A percentile compares a stretch with the other conserved stretches of the same genome.
phyloP scores from a whole-genome alignment of 768 basidiomycete genomes.

The Termitomyces sp. region DNA sequence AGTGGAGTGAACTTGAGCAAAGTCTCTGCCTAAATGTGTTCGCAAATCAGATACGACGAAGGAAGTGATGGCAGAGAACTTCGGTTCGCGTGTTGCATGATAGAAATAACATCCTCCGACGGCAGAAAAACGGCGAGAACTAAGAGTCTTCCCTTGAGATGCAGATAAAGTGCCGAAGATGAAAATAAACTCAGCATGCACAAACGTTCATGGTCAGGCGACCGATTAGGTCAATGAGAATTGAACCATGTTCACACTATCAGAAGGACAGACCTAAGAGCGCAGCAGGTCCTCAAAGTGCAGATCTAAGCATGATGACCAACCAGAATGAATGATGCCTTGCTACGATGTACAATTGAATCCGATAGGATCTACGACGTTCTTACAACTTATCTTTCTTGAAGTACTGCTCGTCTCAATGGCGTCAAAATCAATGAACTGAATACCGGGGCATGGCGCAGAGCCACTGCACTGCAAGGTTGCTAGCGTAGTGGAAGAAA shows the following conservation, averaged over 20 bases:
- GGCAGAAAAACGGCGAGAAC: background rate
- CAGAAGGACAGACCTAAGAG: no score
- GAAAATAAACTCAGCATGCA: background rate
- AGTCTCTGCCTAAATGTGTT: background rate
- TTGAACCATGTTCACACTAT: no score
- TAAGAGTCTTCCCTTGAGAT: background rate
- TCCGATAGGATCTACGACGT: constrained; percentile 17
- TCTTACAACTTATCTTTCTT: constrained; percentile 14
- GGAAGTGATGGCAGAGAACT: background rate
- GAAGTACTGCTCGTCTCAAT: constrained; percentile 11
- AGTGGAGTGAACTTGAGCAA: background rate
- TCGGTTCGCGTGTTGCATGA: background rate
- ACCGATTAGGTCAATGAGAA: no score
- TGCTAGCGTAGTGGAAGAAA: constrained; percentile 17
- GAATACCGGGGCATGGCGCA: constrained; percentile 21
- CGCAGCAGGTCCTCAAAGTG: no score
- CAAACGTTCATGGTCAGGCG: no score
- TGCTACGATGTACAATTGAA: constrained; percentile 17
- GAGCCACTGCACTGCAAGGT: constrained; percentile 26
- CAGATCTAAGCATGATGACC: no score
- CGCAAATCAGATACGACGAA: background rate
- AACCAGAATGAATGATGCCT: background rate
- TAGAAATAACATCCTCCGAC: background rate
- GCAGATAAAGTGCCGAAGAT: background rate
- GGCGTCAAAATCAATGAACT: constrained; percentile 17